Evolutionary conservation across 768 basidiomycete species (phyloP).

Genomic region (Exsudoporus frostii): DNA sequence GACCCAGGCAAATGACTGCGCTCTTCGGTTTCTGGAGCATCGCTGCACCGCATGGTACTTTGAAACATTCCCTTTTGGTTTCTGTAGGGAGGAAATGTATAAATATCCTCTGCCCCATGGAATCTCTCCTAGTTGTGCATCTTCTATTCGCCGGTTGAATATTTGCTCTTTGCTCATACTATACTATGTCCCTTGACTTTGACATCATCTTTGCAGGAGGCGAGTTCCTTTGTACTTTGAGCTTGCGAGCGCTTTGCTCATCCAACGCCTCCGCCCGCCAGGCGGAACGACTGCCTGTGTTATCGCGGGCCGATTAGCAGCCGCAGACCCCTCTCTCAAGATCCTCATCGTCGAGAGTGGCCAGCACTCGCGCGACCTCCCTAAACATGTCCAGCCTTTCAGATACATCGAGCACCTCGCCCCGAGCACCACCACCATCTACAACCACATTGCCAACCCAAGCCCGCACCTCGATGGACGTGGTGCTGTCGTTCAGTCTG

Average conservation of each 20-base stretch:
- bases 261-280: neutral
- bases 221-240: conserved; percentile 8
- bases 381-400: conserved; percentile 50
- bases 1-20: too few species aligned
- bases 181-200: conserved; percentile 22
- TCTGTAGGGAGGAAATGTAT: too few species aligned
- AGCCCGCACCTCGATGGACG: conserved; percentile 47
- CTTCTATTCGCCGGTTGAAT: too few species aligned
- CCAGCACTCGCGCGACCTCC: conserved; percentile 44
- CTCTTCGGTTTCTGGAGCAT: too few species aligned
- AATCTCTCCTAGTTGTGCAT: too few species aligned
- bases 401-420: conserved; percentile 44
- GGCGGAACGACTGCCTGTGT: conserved; percentile 56
- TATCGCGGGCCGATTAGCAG: conserved; percentile 47
- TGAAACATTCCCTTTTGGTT: too few species aligned
- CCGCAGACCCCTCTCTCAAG: conserved; percentile 49
- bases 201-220: conserved; percentile 63
- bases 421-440: conserved; percentile 40
- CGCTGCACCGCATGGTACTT: too few species aligned
- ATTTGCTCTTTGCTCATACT: neutral
- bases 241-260: neutral
- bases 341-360: conserved; percentile 65
- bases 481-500: conserved; percentile 40
- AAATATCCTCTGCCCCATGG: neutral
- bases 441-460: conserved; percentile 37